These are phyloP conservation scores for Onygenales sp. DNA, from an alignment of 2,329 filamentous ascomycete genomes.

Conservation along the genomic window DNA sequence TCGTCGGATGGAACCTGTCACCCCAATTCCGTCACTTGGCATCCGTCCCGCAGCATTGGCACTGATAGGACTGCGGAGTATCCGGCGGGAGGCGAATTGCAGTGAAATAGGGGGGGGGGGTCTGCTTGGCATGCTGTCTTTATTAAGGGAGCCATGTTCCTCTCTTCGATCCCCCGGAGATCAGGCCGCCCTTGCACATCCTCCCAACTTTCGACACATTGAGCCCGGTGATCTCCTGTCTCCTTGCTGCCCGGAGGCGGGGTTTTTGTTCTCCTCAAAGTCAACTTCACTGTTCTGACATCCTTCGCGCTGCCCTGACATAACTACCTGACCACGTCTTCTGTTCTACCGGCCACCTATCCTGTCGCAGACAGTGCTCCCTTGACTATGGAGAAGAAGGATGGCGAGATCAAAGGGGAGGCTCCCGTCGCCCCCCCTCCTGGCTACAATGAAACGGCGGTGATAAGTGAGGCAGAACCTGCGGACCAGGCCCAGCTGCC, in stretches of 20 bases:
- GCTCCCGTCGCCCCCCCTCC: slow-evolving; percentile 4
- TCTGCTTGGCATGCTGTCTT: background rate
- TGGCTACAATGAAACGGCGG: background rate
- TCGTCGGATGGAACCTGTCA: background rate
- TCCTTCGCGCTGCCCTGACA: too few relatives aligned
- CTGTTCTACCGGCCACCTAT: background rate
- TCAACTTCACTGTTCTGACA: too few relatives aligned
- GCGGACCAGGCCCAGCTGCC: slow-evolving; percentile 8
- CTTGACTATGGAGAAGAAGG: too few relatives aligned
- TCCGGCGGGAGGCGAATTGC: background rate
- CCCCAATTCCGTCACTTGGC: background rate
- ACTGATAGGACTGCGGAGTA: background rate
- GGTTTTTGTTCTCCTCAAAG: too few relatives aligned
- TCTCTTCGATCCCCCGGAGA: too few relatives aligned
- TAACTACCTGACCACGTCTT: too few relatives aligned
- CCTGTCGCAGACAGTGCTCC: background rate
- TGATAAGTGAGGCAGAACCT: background rate
- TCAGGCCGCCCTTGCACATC: too few relatives aligned
- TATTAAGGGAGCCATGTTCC: background rate
- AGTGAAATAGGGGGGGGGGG: background rate
- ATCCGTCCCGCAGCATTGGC: background rate
- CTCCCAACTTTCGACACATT: too few relatives aligned
- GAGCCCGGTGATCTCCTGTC: too few relatives aligned
- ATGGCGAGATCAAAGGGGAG: background rate
- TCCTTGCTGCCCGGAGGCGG: too few relatives aligned